Evolutionary conservation across 139 green algal species (phyloP), one percentile per base, ranked within the genome.

Genomic region (Micromonas pusilla): DNA sequence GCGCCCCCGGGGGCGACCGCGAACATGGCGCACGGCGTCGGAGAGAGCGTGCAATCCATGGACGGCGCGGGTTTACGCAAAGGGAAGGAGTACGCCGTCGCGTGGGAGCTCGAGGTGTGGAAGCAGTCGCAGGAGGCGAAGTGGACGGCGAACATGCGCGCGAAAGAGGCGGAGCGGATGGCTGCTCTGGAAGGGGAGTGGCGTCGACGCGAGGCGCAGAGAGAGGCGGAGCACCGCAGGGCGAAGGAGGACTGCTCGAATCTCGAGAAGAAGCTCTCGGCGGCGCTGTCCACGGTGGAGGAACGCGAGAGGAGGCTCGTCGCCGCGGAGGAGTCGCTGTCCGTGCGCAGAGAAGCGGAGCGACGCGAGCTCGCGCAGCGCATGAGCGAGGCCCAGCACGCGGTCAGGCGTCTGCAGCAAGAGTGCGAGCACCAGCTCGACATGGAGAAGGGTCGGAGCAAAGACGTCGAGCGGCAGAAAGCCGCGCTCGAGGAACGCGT

Each of bases 341-440:
- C 70, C 0, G 57, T 79, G 5, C 71, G 81, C 57, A 80, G 83
- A 39, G 32, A 72, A 19, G 86, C 89, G 21, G 67, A 90, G 72
- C 86, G 91, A 78, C 76, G 86, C 23, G 86, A 90, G 81, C 66
- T 83, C n/a, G 76, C 80, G 0, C 54, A 36, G 25, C 81, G 86
- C 54, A 84, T 85, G 0, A 21, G 38, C 5, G 72, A 83, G 53
- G 62, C 72, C n/a, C 63, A 80, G 72, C 19, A 52, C 34, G 79
- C 67, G 32, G 86, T 91, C 62, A 71, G 86, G 1, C 68, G 78
- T 2, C 64, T 83, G 34, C 78, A 89, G 79, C 80, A 87, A 31
- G 86, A 91, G 73, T 91, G 85, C 66, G 86, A 93, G 79, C 86
- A 91, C 80, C 86, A 91, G 79, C 81, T 93, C 30, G 82, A 88